Evolutionary conservation across 2,329 filamentous ascomycete species (phyloP).

Genomic region (Colletotrichum spinosum): DNA sequence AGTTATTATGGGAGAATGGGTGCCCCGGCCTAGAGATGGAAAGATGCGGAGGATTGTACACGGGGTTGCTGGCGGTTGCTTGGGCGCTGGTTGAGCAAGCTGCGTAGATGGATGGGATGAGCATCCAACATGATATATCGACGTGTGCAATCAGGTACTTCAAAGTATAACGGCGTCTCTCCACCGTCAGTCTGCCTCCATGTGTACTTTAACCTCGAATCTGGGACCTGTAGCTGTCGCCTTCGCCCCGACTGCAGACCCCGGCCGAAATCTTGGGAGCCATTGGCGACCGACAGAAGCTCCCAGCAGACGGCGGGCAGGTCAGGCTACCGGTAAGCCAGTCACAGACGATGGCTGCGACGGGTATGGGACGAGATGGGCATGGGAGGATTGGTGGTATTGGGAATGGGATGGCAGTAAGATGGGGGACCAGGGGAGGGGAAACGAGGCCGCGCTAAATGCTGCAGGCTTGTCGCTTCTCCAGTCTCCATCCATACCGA

Average conservation of each 20-base stretch:
- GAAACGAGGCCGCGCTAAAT: conserved; percentile 21
- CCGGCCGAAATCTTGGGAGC: conserved; percentile 11
- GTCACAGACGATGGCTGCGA: conserved; percentile 26
- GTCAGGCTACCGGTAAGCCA: conserved; percentile 19
- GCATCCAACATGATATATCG: neutral
- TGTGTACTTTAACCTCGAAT: too few species aligned
- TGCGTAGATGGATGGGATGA: neutral
- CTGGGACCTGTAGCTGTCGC: too few species aligned
- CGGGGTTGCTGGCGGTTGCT: conserved; percentile 17
- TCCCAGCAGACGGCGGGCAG: conserved; percentile 10
- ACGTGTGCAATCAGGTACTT: neutral
- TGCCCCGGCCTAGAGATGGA: conserved; percentile 5
- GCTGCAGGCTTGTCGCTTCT: conserved; percentile 16
- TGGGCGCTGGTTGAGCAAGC: neutral
- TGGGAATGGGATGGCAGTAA: conserved; percentile 25
- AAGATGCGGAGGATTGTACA: conserved; percentile 32
- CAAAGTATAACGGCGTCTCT: too few species aligned
- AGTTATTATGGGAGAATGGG: conserved; percentile 33
- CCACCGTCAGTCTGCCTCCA: too few species aligned
- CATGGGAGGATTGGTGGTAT: conserved; percentile 1
- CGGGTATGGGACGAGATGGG: conserved; percentile 33
- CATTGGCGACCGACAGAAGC: conserved; percentile 22
- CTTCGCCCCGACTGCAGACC: conserved; percentile 17
- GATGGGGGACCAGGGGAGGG: conserved; percentile 22
- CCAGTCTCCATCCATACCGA: conserved; percentile 18